Evolutionary conservation across 1,284 basidiomycete species (phyloP).

Genomic region (Phellinidium pouzarii): DNA sequence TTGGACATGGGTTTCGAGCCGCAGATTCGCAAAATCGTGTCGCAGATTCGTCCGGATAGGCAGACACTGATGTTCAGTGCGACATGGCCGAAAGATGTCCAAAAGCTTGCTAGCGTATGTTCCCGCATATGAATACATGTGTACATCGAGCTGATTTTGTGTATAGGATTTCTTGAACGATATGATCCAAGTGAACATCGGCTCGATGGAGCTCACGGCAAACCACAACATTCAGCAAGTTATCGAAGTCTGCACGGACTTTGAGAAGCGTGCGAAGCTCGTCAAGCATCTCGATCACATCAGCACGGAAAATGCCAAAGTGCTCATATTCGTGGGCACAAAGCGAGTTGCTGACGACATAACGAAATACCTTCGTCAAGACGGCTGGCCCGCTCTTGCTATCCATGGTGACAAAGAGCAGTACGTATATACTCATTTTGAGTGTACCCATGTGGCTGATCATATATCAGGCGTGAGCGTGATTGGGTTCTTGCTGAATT

Average conservation of each 20-base stretch:
- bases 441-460: conserved; percentile 21
- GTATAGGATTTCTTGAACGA: conserved; percentile 88
- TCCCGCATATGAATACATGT: conserved; percentile 1
- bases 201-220: conserved; percentile 96
- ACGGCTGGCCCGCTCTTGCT: conserved; percentile 97
- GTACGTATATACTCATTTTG: conserved; percentile 41
- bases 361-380: conserved; percentile 93
- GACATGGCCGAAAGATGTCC: conserved; percentile 99
- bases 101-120: conserved; percentile 83
- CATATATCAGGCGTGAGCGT: conserved; percentile 75
- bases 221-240: conserved; percentile 98
- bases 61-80: conserved; percentile 98
- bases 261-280: conserved; percentile 94
- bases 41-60: conserved; percentile 93
- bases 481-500: conserved; percentile 99
- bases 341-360: conserved; percentile 98
- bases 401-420: conserved; percentile 99
- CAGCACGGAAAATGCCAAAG: conserved; percentile 95
- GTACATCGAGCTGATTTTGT: conserved; percentile 5
- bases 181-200: conserved; percentile 98
- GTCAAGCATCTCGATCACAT: conserved; percentile 98
- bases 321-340: conserved; percentile 96
- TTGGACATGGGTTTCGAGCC: conserved; percentile 99
- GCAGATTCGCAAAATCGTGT: conserved; percentile 96
- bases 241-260: conserved; percentile 95